Percentiles rank a stretch among this genome's conserved stretches.
These are phyloP conservation scores for Fusarium algeriense DNA, from an alignment of 2,329 filamentous ascomycete species.

Conservation along the genomic window DNA sequence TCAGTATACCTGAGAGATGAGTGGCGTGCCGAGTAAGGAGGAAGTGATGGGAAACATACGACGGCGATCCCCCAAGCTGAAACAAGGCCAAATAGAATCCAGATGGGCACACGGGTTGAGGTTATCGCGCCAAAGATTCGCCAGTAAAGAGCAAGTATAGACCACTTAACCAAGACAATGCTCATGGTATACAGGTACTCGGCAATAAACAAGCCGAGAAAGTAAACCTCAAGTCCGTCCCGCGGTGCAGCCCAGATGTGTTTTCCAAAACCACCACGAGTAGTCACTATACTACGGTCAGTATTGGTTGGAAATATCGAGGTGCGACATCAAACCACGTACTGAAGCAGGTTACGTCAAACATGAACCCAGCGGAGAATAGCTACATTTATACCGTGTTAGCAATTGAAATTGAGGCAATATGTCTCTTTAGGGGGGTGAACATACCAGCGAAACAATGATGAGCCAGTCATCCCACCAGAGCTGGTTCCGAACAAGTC, in stretches of 20 bases:
- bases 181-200: background rate
- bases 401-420: background rate
- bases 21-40: background rate
- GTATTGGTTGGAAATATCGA: background rate
- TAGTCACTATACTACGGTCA: background rate
- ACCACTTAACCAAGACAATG: background rate
- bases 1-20: background rate
- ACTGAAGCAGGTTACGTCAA: background rate
- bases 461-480: constrained; percentile 2
- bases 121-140: background rate
- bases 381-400: background rate
- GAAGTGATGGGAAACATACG: background rate
- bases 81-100: background rate
- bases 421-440: background rate
- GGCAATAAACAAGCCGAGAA: background rate
- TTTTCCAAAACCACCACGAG: background rate
- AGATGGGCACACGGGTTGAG: background rate
- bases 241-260: background rate
- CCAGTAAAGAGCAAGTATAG: background rate
- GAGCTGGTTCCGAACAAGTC: background rate
- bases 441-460: background rate
- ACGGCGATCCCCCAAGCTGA: background rate
- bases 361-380: background rate
- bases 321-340: background rate
- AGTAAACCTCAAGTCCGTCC: background rate